These are phyloP conservation scores for Aspergillus carlsbadensis DNA, from an alignment of 495 filamentous ascomycete species.

Conservation along the genomic window DNA sequence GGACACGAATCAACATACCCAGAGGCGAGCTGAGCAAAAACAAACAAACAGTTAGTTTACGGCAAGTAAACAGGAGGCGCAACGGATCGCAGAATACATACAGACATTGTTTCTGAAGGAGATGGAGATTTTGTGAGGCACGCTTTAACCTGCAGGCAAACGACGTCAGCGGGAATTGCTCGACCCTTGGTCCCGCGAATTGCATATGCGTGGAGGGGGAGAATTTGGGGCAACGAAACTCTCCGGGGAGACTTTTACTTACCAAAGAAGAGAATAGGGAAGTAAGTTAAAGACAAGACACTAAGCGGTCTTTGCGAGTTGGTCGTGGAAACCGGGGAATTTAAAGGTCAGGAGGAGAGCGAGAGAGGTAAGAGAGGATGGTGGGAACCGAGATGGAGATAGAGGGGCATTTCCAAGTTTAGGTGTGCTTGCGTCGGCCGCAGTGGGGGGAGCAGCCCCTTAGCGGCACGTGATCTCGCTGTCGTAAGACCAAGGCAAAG, in stretches of 20 bases:
- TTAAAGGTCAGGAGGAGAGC: constrained; percentile 11
- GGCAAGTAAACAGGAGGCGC: constrained; percentile 12
- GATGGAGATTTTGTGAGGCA: constrained; percentile 25
- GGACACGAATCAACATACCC: constrained; percentile 33
- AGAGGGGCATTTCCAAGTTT: constrained; percentile 32
- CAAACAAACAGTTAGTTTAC: constrained; percentile 7
- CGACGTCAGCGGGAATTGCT: constrained; percentile 27
- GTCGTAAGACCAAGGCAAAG: constrained; percentile 21
- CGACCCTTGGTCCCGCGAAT: constrained; percentile 11
- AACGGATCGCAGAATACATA: constrained; percentile 21
- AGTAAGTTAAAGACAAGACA: background rate
- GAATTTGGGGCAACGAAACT: background rate
- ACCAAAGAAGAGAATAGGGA: constrained; percentile 12
- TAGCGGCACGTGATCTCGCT: constrained; percentile 33
- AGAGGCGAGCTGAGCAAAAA: constrained; percentile 40
- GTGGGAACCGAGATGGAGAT: constrained; percentile 30
- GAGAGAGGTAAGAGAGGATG: constrained; percentile 20
- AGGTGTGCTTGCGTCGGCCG: constrained; percentile 38
- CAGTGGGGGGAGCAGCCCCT: constrained; percentile 30
- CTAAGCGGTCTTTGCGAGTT: background rate
- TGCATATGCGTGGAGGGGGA: background rate
- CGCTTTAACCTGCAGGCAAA: constrained; percentile 30
- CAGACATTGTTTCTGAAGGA: constrained; percentile 40
- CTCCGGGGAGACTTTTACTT: constrained; percentile 1
- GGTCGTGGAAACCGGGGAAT: background rate